phyloP scores from a whole-genome alignment of 495 filamentous ascomycete species.

The Penicillium argentinense region DNA sequence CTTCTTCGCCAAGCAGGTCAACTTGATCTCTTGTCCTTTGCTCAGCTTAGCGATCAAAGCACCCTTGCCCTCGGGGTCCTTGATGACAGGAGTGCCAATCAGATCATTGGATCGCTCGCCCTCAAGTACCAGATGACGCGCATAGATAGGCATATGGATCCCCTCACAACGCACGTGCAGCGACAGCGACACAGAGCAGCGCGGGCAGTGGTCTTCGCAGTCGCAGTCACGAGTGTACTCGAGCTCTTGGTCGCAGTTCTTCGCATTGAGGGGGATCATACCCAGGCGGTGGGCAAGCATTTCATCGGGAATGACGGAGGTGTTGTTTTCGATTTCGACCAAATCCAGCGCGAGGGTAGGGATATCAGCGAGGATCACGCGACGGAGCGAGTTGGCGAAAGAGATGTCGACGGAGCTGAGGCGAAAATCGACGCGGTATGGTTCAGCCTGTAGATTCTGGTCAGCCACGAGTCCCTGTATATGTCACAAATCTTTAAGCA shows the following conservation, averaged over 20 bases:
- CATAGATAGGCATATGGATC: slow-evolving; percentile 87
- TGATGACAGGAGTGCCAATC: slow-evolving; percentile 84
- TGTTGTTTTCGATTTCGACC: slow-evolving; percentile 90
- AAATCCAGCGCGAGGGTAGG: slow-evolving; percentile 94
- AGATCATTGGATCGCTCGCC: slow-evolving; percentile 63
- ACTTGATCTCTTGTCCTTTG: slow-evolving; percentile 80
- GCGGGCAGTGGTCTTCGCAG: slow-evolving; percentile 89
- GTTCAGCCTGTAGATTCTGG: slow-evolving; percentile 55
- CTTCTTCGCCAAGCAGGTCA: slow-evolving; percentile 94
- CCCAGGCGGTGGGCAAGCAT: slow-evolving; percentile 93
- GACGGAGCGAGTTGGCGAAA: slow-evolving; percentile 93
- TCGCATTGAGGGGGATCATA: slow-evolving; percentile 82
- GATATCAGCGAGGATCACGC: slow-evolving; percentile 89
- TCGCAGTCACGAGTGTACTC: slow-evolving; percentile 93
- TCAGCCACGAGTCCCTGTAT: no score
- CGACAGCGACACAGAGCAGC: slow-evolving; percentile 79
- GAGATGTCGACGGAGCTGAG: slow-evolving; percentile 76
- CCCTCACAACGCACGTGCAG: slow-evolving; percentile 82
- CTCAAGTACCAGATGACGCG: slow-evolving; percentile 73
- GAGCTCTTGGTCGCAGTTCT: slow-evolving; percentile 77
- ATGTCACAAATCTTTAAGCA: not conserved
- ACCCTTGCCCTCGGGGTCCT: slow-evolving; percentile 75
- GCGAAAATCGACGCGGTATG: slow-evolving; percentile 75
- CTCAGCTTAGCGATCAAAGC: slow-evolving; percentile 84
- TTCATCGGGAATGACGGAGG: slow-evolving; percentile 91